These are phyloP conservation scores for Candida ascalaphidarum DNA, from an alignment of 805 yeast species.

Conservation along the genomic window DNA sequence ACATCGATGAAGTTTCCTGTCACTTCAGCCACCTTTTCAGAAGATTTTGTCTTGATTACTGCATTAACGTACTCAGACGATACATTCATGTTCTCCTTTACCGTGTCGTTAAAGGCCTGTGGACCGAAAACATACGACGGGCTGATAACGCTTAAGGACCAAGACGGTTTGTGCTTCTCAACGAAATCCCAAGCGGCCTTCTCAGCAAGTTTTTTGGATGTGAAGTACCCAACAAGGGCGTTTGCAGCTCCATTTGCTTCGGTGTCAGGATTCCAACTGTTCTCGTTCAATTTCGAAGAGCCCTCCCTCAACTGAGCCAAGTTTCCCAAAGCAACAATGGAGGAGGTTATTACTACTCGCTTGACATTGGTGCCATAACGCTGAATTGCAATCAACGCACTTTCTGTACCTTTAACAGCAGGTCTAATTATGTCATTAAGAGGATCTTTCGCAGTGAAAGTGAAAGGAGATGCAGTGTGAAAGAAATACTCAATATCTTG, in stretches of 20 bases:
- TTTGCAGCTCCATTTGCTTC: too few relatives aligned
- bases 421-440: conserved; percentile 7
- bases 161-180: conserved; percentile 16
- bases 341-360: conserved; percentile 45
- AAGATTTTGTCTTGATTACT: too few relatives aligned
- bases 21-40: too few relatives aligned
- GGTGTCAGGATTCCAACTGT: too few relatives aligned
- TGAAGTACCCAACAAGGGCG: conserved; percentile 10
- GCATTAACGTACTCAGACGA: conserved; percentile 8
- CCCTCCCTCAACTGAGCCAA: too few relatives aligned
- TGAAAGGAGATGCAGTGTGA: conserved; percentile 1
- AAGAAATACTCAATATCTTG: conserved; percentile 30
- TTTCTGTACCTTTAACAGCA: conserved; percentile 6
- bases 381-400: conserved; percentile 1
- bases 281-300: too few relatives aligned
- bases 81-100: conserved; percentile 5
- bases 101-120: conserved; percentile 11
- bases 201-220: conserved; percentile 18
- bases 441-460: conserved; percentile 1
- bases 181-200: conserved; percentile 22
- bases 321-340: conserved; percentile 38
- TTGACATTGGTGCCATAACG: conserved; percentile 32
- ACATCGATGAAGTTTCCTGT: conserved; percentile 52
- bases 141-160: conserved; percentile 27
- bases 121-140: conserved; percentile 19